A percentile compares a stretch with the other conserved stretches of the same genome.
Evolutionary conservation across 345 rosid genomes (phyloP).

Genomic region (Eucalyptus paniculata): DNA sequence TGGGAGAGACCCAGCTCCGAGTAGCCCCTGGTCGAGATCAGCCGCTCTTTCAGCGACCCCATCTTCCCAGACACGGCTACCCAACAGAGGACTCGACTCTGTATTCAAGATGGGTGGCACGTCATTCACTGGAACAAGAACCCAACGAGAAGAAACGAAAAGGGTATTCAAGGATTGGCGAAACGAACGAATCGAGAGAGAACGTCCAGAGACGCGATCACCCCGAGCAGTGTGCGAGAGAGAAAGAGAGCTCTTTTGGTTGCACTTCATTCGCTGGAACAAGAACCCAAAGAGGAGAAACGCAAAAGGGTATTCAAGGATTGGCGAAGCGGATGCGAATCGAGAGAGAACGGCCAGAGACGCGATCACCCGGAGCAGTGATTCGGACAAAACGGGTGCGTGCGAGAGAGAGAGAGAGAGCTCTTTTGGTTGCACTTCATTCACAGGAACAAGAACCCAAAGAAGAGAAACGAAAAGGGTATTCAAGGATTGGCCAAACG

Average conservation of each 20-base stretch:
- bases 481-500: neutral
- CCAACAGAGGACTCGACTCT: neutral
- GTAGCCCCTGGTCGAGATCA: constrained; percentile 35
- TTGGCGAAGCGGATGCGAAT: neutral
- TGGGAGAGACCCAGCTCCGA: constrained; percentile 23
- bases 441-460: neutral
- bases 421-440: neutral
- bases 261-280: neutral
- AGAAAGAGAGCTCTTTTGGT: too few species aligned
- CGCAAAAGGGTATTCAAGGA: neutral
- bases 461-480: neutral
- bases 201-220: too few species aligned
- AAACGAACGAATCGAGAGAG: neutral
- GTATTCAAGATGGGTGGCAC: neutral
- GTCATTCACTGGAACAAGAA: neutral
- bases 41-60: constrained; percentile 45
- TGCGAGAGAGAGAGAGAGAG: too few species aligned
- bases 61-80: constrained; percentile 28
- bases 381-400: too few species aligned
- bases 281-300: neutral
- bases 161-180: neutral
- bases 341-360: too few species aligned
- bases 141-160: neutral
- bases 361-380: rapidly evolving
- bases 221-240: too few species aligned